Evolutionary conservation across 2,329 filamentous ascomycete species (phyloP).

Genomic region (Samsoniella hepiali): DNA sequence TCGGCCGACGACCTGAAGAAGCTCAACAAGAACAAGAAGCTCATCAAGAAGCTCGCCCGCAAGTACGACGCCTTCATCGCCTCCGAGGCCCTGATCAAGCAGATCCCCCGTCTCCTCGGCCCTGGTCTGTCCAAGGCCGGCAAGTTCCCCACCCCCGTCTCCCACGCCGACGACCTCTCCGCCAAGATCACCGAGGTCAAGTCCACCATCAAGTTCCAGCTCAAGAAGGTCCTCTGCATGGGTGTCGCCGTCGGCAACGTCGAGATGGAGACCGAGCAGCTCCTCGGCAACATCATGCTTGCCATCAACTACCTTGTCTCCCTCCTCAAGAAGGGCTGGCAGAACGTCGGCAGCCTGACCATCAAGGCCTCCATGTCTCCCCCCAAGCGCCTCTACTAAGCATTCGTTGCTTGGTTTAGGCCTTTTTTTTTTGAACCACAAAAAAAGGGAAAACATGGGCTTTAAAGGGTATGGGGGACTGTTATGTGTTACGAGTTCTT

Average conservation of each 20-base stretch:
- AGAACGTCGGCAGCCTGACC: constrained; percentile 99
- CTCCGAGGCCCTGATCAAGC: constrained; percentile 97
- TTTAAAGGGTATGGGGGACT: not conserved
- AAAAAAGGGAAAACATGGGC: constrained; percentile 9
- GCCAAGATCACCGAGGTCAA: constrained; percentile 99
- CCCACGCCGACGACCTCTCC: constrained; percentile 89
- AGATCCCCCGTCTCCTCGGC: constrained; percentile 98
- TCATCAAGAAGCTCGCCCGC: constrained; percentile 99
- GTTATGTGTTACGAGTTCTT: constrained; percentile 15
- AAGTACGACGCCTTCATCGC: constrained; percentile 99
- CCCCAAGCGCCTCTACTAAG: constrained; percentile 95
- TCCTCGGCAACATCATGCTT: constrained; percentile 99
- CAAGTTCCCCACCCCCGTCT: constrained; percentile 99
- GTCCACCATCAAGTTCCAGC: constrained; percentile 99
- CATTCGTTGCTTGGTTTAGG: constrained; percentile 15
- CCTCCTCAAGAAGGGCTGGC: constrained; percentile 99
- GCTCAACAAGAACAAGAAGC: constrained; percentile 99
- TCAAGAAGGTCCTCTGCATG: constrained; percentile 99
- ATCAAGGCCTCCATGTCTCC: constrained; percentile 99
- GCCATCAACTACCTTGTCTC: constrained; percentile 99
- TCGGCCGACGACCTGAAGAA: constrained; percentile 99
- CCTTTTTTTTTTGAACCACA: constrained; percentile 3
- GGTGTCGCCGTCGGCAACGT: constrained; percentile 99
- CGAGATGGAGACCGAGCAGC: constrained; percentile 92
- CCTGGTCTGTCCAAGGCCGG: constrained; percentile 98